Base-by-base conservation (phyloP, 495 filamentous ascomycete species). In the Daldinia decipiens region DNA sequence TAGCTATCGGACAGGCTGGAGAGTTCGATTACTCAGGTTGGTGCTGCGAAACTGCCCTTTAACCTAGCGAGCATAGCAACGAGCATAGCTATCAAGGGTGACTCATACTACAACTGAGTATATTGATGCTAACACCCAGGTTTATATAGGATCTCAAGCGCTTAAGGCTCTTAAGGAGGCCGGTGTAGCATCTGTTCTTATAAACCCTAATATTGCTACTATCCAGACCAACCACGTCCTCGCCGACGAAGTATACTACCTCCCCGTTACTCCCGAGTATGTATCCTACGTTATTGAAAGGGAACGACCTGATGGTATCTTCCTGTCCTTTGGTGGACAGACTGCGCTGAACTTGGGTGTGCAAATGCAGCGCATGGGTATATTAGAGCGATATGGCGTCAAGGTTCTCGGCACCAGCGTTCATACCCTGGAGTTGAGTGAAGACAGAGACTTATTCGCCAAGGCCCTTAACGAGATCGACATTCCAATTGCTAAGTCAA, bases 191-290 rank as follows among this genome's bases (percentile, higher is more conserved):
- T 97, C 95, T 5, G 92, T 99, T 60, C 83, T 99, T 71, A 97
- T 99, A 79, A 99, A 99, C 80, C 95, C 95, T 54, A 99, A 99
- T 79, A 98, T 99, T 79, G 95, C 95, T 57, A 99, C 95, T 61
- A 97, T 99, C 70, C 95, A 99, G 82, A 99, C 95, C 21, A 97
- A 95, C 72, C 95, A 97, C 83, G 88, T 88, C 73, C 88, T 99
- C 71, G 94, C 94, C 60, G 95, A 99, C 80, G 97, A 99, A 84
- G 93, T 99, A 64, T 99, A 98, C 84, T 99, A 98, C 84, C 88
- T 99, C 21, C 95, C 95, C 21, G 94, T 99, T 74, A 98, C 93
- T 36, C 90, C 93, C 26, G 95, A 98, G 69, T 98, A 97, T 76
- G 94, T 99, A 70, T 89, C 93, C 73, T 97, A 97, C 80, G 93